These are phyloP conservation scores for Ramalina intermedia DNA, from an alignment of 495 filamentous ascomycete genomes.

Conservation along the genomic window DNA sequence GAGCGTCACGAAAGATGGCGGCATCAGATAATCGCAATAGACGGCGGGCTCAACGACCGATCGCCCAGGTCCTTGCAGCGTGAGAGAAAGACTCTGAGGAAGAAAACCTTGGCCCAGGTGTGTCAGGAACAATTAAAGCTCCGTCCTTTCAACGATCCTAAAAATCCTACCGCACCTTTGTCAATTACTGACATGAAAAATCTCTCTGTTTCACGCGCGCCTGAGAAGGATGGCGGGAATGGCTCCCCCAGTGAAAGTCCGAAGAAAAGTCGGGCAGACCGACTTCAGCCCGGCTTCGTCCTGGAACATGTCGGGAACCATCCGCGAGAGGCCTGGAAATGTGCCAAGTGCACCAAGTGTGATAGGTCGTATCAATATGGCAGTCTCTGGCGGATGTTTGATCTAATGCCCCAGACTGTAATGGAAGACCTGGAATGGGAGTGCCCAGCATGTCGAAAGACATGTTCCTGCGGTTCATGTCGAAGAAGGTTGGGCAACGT, in stretches of 20 bases:
- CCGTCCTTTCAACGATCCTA: slow-evolving; percentile 51
- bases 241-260: slow-evolving; percentile 32
- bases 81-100: slow-evolving; percentile 44
- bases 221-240: slow-evolving; percentile 25
- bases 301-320: slow-evolving; percentile 71
- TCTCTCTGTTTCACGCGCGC: slow-evolving; percentile 6
- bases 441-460: slow-evolving; percentile 70
- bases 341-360: slow-evolving; percentile 64
- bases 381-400: slow-evolving; percentile 74
- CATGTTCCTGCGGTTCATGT: slow-evolving; percentile 75
- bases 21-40: slow-evolving; percentile 51
- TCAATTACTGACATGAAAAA: slow-evolving; percentile 6
- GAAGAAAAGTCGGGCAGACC: slow-evolving; percentile 26
- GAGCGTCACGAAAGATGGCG: slow-evolving; percentile 75
- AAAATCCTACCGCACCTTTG: slow-evolving; percentile 22
- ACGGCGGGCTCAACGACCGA: slow-evolving; percentile 41
- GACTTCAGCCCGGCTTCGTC: slow-evolving; percentile 29
- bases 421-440: slow-evolving; percentile 71
- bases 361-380: slow-evolving; percentile 72
- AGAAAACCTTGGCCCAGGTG: slow-evolving; percentile 71
- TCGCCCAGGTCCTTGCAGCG: slow-evolving; percentile 50
- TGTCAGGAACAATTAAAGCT: slow-evolving; percentile 72
- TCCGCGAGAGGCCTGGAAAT: slow-evolving; percentile 63
- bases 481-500: slow-evolving; percentile 39
- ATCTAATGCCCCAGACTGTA: slow-evolving; percentile 61